Conservation (phyloP, 148 eudicot genomes). For the Vaccinium vitisidaea region DNA sequence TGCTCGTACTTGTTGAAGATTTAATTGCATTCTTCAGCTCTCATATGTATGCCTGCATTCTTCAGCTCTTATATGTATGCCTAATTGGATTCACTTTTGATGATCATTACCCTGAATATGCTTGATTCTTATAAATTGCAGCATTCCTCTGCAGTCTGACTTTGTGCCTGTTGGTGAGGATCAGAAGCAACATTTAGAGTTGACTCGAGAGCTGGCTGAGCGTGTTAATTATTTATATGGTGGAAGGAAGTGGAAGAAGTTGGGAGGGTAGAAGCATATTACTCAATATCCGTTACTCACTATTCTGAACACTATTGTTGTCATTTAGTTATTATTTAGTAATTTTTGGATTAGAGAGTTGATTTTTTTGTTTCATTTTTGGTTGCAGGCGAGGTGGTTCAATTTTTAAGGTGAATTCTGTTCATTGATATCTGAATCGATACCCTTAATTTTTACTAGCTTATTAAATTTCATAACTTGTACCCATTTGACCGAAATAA, state of each 20-base stretch:
- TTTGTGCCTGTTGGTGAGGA: conserved; percentile 99
- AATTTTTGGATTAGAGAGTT: neutral
- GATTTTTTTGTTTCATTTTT: conserved; percentile 20
- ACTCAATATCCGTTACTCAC: neutral
- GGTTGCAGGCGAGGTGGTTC: conserved; percentile 82
- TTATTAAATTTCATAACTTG: conserved; percentile 11
- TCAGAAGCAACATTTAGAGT: conserved; percentile 97
- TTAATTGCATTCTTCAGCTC: conserved; percentile 4
- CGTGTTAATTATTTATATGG: conserved; percentile 91
- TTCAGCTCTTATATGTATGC: neutral
- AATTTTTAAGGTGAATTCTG: conserved; percentile 70
- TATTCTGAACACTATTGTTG: neutral
- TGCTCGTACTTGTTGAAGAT: neutral
- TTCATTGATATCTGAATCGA: conserved; percentile 10
- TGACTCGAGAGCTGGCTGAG: conserved; percentile 90
- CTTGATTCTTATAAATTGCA: conserved; percentile 59
- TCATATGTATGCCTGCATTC: neutral
- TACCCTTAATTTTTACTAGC: conserved; percentile 5
- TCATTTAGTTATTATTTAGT: neutral
- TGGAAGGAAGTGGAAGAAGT: conserved; percentile 98
- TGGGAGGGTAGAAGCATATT: conserved; percentile 79
- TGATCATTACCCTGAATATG: conserved; percentile 44
- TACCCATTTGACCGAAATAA: conserved; percentile 13
- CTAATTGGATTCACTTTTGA: conserved; percentile 1
- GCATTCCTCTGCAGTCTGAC: conserved; percentile 94